Conservation (phyloP, 164 flowering plant species). For the Vitis rotundifolia region DNA sequence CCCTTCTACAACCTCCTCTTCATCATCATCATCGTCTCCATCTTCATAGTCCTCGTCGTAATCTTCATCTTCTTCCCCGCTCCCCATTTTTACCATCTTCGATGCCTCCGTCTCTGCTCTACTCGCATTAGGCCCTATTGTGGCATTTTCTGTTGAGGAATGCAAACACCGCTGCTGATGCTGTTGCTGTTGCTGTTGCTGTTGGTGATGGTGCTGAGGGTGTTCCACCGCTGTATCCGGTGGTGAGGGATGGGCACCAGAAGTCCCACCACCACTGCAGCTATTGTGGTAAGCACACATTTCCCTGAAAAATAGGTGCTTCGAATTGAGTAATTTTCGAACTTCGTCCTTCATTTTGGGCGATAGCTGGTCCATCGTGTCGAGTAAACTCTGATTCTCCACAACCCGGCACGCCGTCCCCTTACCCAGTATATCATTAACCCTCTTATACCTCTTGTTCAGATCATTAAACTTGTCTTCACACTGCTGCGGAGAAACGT, state of each 20-base stretch:
- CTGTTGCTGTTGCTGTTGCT: conserved; percentile 24
- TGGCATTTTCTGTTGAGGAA: conserved; percentile 22
- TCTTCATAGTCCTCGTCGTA: conserved; percentile 45
- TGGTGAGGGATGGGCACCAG: conserved; percentile 28
- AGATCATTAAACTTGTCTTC: conserved; percentile 96
- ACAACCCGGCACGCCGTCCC: conserved; percentile 91
- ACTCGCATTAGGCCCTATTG: conserved; percentile 15
- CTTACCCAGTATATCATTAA: conserved; percentile 82
- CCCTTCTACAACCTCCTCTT: conserved; percentile 22
- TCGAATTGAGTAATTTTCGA: conserved; percentile 79
- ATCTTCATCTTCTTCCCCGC: conserved; percentile 28
- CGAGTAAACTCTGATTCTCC: conserved; percentile 85
- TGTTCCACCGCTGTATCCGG: conserved; percentile 33
- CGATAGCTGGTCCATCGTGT: conserved; percentile 68
- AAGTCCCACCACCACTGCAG: conserved; percentile 35
- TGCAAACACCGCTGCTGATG: conserved; percentile 44
- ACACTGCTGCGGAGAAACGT: conserved; percentile 95
- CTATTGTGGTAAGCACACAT: conserved; percentile 97
- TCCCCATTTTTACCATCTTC: conserved; percentile 26
- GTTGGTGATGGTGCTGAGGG: conserved; percentile 18
- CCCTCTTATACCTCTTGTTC: conserved; percentile 96
- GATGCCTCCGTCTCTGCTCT: conserved; percentile 24
- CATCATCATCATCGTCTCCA: conserved; percentile 36
- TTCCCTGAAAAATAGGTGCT: conserved; percentile 90
- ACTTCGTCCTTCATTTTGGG: conserved; percentile 86